Conservation (phyloP, 129 eudicot genomes). For the Mikania micrantha region DNA sequence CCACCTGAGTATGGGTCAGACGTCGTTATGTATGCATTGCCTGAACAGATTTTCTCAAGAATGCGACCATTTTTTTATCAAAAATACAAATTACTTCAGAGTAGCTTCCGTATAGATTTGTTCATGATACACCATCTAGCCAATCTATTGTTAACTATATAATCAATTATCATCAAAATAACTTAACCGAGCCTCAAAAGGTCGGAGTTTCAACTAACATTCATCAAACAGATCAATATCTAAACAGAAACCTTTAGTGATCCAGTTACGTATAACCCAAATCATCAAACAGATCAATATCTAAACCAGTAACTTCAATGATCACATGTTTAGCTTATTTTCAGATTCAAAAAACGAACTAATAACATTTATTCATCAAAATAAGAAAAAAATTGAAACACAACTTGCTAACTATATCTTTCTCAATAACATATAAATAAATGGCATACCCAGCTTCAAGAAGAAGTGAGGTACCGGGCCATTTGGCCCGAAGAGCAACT, state of each 20-base stretch:
- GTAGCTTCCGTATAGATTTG: too few species aligned
- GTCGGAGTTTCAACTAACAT: neutral
- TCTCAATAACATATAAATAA: neutral
- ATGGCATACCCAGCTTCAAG: conserved; percentile 83
- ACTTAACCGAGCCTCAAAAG: too few species aligned
- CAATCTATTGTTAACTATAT: too few species aligned
- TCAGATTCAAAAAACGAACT: neutral
- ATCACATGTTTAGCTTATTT: neutral
- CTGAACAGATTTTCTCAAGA: neutral
- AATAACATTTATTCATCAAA: neutral
- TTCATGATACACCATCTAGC: too few species aligned
- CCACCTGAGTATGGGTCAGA: neutral
- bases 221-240: conserved; percentile 11
- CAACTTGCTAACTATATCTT: neutral
- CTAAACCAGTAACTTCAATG: neutral
- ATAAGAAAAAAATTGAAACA: neutral
- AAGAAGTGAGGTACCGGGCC: conserved; percentile 85
- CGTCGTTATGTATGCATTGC: neutral
- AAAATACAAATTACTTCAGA: too few species aligned
- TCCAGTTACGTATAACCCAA: too few species aligned
- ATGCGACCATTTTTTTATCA: neutral
- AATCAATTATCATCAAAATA: too few species aligned
- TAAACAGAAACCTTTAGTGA: neutral
- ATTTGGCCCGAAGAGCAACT: conserved; percentile 89
- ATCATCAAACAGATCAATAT: conserved; percentile 7